These are phyloP conservation scores for Phaeophleospora eucalypticola DNA, from an alignment of 2,329 filamentous ascomycete genomes.

Conservation along the genomic window DNA sequence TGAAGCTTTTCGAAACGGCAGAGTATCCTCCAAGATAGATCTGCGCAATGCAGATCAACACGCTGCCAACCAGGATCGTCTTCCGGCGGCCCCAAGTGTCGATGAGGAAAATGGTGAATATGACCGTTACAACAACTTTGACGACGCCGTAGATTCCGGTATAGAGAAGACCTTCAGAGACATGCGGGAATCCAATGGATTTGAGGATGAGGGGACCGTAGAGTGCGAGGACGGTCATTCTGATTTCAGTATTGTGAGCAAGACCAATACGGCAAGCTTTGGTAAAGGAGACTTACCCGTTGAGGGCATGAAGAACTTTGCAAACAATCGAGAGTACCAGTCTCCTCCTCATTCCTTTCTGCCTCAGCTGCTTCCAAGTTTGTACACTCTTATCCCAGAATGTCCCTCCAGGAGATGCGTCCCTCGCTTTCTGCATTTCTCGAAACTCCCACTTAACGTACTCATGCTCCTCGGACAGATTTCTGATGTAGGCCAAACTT, in stretches of 20 bases:
- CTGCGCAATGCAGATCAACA: background rate
- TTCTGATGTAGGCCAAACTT: background rate
- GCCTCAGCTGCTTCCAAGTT: background rate
- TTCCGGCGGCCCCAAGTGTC: background rate
- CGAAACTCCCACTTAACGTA: conserved; percentile 1
- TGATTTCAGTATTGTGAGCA: background rate
- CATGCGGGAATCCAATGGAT: background rate
- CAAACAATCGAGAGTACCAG: background rate
- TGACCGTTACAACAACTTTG: background rate
- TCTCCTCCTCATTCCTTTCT: background rate
- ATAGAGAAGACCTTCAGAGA: background rate
- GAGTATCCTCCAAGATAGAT: conserved; percentile 1
- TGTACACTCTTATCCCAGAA: background rate
- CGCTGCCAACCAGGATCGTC: background rate
- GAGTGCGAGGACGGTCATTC: background rate
- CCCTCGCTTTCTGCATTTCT: background rate
- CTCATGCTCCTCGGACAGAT: background rate
- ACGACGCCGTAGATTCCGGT: conserved; percentile 2
- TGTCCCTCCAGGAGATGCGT: background rate
- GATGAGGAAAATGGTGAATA: background rate
- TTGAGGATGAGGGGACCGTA: conserved; percentile 1
- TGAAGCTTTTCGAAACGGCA: background rate
- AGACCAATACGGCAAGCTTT: background rate
- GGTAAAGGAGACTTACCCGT: background rate
- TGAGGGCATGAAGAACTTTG: background rate